Percentiles rank a stretch among this genome's conserved stretches.
These are phyloP conservation scores for Lactifluus pinguis DNA, from an alignment of 768 basidiomycete species.

Conservation along the genomic window DNA sequence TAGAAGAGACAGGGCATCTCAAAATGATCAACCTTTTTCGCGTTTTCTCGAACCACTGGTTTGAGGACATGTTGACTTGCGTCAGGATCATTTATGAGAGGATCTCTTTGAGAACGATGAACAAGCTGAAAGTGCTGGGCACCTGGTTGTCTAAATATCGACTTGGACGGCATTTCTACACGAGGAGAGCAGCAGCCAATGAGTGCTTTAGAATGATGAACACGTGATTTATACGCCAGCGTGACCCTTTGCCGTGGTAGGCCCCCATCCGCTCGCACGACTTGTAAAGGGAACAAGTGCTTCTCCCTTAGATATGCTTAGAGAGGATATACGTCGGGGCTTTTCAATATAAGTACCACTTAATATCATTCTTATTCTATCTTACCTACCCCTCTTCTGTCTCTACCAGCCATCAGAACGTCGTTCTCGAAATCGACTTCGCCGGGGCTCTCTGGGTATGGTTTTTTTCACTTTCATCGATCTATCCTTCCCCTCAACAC, in stretches of 20 bases:
- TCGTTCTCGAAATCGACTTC: conserved; percentile 90
- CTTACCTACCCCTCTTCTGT: conserved; percentile 39
- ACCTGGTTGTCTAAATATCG: conserved; percentile 83
- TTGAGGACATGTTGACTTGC: conserved; percentile 87
- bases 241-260: not conserved
- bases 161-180: conserved; percentile 59
- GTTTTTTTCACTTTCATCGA: conserved; percentile 17
- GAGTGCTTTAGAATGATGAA: not conserved
- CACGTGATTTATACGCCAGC: conserved; percentile 7
- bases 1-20: not conserved
- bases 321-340: conserved; percentile 71
- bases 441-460: conserved; percentile 77
- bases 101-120: conserved; percentile 92
- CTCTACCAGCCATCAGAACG: conserved; percentile 92
- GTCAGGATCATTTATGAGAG: conserved; percentile 88
- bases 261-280: too few relatives aligned
- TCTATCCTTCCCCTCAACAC: conserved; percentile 8
- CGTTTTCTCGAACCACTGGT: conserved; percentile 63
- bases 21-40: conserved; percentile 43
- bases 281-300: not conserved
- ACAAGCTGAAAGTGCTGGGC: conserved; percentile 95
- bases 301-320: conserved; percentile 42
- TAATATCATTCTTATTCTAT: conserved; percentile 18
- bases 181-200: too few relatives aligned
- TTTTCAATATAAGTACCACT: conserved; percentile 79